Conservation (phyloP, 495 filamentous ascomycete species). For the Podospora australis region DNA sequence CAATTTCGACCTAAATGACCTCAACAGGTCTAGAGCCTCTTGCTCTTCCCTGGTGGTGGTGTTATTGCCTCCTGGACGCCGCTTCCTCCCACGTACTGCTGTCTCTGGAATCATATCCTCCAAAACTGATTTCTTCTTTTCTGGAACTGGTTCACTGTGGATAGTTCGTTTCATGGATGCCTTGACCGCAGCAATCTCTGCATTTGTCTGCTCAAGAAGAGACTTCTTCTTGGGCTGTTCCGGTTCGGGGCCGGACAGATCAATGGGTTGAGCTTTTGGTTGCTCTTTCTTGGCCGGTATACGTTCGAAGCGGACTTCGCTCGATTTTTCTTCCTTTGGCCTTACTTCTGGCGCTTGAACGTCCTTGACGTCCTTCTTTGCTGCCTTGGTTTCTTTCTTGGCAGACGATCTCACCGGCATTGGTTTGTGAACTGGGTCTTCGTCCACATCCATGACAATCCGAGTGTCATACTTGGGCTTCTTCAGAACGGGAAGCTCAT, state of each 20-base stretch:
- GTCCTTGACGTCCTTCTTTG: slow-evolving; percentile 20
- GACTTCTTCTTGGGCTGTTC: slow-evolving; percentile 39
- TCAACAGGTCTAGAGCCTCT: slow-evolving; percentile 58
- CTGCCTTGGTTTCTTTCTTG: slow-evolving; percentile 28
- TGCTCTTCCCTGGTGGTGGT: slow-evolving; percentile 47
- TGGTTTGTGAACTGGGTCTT: slow-evolving; percentile 23
- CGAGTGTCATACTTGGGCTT: slow-evolving; percentile 89
- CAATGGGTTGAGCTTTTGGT: slow-evolving; percentile 8
- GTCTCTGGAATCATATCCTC: slow-evolving; percentile 81
- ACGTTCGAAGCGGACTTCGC: slow-evolving; percentile 17
- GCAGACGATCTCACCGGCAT: slow-evolving; percentile 17
- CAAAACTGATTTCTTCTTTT: slow-evolving; percentile 58
- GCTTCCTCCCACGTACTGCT: slow-evolving; percentile 72
- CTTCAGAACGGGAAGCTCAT: slow-evolving; percentile 58
- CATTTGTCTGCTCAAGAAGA: slow-evolving; percentile 64
- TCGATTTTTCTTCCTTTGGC: slow-evolving; percentile 17
- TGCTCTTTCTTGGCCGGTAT: slow-evolving; percentile 17
- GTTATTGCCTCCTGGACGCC: slow-evolving; percentile 49
- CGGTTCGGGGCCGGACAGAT: slow-evolving; percentile 41
- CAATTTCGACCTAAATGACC: slow-evolving; percentile 72
- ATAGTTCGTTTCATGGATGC: slow-evolving; percentile 84
- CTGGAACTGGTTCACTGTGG: slow-evolving; percentile 48
- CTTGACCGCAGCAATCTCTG: slow-evolving; percentile 84
- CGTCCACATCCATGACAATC: slow-evolving; percentile 58
- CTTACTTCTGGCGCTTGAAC: slow-evolving; percentile 13